These are phyloP conservation scores for Penicillium verhagenii DNA, from an alignment of 495 filamentous ascomycete species.

Conservation along the genomic window DNA sequence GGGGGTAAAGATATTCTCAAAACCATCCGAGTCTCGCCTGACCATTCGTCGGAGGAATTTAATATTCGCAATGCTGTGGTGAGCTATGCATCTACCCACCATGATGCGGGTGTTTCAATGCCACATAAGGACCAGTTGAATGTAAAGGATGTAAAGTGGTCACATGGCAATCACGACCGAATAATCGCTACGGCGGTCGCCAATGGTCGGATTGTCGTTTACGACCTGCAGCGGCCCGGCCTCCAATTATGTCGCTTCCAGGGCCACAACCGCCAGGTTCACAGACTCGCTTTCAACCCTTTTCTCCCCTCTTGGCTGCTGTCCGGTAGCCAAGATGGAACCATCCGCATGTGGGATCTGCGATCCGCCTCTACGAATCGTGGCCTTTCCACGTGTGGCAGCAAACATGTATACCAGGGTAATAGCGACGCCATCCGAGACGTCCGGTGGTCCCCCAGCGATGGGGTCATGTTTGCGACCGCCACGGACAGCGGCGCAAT, in stretches of 20 bases:
- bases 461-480: conserved; percentile 83
- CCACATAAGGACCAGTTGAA: conserved; percentile 70
- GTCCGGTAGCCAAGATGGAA: conserved; percentile 90
- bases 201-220: conserved; percentile 83
- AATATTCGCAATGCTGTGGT: conserved; percentile 78
- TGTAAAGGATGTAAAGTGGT: conserved; percentile 84
- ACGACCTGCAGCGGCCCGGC: conserved; percentile 73
- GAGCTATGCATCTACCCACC: conserved; percentile 63
- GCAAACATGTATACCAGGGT: conserved; percentile 57
- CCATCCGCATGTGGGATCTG: conserved; percentile 79
- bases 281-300: conserved; percentile 87
- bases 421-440: conserved; percentile 79
- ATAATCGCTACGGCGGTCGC: conserved; percentile 81
- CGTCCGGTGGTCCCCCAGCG: conserved; percentile 83
- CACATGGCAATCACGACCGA: conserved; percentile 60
- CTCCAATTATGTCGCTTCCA: conserved; percentile 75
- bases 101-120: conserved; percentile 50
- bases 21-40: conserved; percentile 70
- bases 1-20: conserved; percentile 83
- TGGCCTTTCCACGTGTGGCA: conserved; percentile 51
- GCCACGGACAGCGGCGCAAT: conserved; percentile 83
- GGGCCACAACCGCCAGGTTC: conserved; percentile 89
- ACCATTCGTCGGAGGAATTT: conserved; percentile 69
- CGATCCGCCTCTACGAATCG: conserved; percentile 51
- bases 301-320: conserved; percentile 72